Conservation (phyloP, 331 rosid genomes). For the Rosa hybrid region DNA sequence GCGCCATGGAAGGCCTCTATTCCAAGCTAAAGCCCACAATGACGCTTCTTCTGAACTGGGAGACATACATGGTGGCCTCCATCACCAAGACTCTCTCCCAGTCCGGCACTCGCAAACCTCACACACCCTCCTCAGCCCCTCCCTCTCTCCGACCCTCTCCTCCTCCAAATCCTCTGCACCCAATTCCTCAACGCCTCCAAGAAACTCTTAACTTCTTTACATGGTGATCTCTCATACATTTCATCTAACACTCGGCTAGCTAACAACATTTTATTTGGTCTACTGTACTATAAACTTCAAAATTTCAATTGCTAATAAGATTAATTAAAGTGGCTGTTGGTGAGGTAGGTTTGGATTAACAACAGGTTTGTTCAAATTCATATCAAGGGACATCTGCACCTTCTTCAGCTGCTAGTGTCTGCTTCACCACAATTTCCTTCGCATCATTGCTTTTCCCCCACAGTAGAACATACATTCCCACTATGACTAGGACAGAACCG, state of each 20-base stretch:
- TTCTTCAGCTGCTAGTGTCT: slow-evolving; percentile 39
- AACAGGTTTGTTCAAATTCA: not conserved
- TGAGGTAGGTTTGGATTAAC: not conserved
- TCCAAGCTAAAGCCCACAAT: not conserved
- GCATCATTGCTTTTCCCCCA: slow-evolving; percentile 73
- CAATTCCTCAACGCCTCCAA: slow-evolving; percentile 32
- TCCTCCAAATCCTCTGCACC: slow-evolving; percentile 49
- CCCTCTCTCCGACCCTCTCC: slow-evolving; percentile 47
- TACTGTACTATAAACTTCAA: not conserved
- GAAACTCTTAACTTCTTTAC: slow-evolving; percentile 37
- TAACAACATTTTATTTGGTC: not conserved
- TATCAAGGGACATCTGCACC: slow-evolving; percentile 33
- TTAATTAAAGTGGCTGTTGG: not conserved
- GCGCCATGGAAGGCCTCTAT: slow-evolving; percentile 40
- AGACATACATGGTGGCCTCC: slow-evolving; percentile 52
- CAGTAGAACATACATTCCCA: slow-evolving; percentile 72
- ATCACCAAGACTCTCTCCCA: slow-evolving; percentile 51
- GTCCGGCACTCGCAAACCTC: slow-evolving; percentile 51
- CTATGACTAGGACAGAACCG: slow-evolving; percentile 71
- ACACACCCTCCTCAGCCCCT: slow-evolving; percentile 27
- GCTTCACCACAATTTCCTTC: slow-evolving; percentile 36
- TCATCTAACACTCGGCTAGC: not conserved
- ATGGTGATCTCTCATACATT: slow-evolving; percentile 45
- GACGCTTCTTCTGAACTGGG: slow-evolving; percentile 33
- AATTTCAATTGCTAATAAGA: not conserved